A percentile compares a stretch with the other conserved stretches of the same genome.
Evolutionary conservation across 202 grass and related monocot genomes (phyloP).

Genomic region (Cymbopogon flexuosus): DNA sequence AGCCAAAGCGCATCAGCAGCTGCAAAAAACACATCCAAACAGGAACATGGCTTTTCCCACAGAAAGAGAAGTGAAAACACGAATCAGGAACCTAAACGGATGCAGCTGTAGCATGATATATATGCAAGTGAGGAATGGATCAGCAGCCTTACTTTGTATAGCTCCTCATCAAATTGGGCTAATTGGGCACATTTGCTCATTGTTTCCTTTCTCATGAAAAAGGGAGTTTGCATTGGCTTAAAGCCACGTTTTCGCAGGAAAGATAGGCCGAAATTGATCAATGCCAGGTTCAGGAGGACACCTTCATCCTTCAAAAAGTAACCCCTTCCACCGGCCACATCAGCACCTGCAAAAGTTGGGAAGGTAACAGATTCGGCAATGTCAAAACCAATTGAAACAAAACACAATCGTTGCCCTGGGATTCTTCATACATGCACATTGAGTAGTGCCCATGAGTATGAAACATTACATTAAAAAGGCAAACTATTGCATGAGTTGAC

Average conservation of each 20-base stretch:
- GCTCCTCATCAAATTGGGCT: conserved; percentile 76
- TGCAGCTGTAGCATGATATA: background rate
- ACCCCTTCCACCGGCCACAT: conserved; percentile 81
- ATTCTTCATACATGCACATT: background rate
- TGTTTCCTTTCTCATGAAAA: conserved; percentile 88
- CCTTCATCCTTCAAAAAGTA: conserved; percentile 70
- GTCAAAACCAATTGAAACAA: background rate
- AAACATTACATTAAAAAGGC: background rate
- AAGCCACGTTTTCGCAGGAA: conserved; percentile 48
- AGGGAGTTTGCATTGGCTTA: conserved; percentile 69
- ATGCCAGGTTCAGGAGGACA: conserved; percentile 62
- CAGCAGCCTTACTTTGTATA: conserved; percentile 58
- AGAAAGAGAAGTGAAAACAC: background rate
- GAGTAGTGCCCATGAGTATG: background rate
- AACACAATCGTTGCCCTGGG: background rate
- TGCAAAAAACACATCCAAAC: background rate
- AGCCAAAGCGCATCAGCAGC: background rate
- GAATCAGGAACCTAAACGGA: background rate
- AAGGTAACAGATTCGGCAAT: background rate
- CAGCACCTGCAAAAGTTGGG: conserved; percentile 40
- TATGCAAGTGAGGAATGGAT: background rate
- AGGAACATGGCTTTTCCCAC: background rate
- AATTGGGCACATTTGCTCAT: conserved; percentile 78
- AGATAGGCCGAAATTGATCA: conserved; percentile 66
- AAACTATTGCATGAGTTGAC: background rate